Base-by-base conservation (phyloP, 225 moss, liverwort and hornwort genomes). In the Ulota crispa region DNA sequence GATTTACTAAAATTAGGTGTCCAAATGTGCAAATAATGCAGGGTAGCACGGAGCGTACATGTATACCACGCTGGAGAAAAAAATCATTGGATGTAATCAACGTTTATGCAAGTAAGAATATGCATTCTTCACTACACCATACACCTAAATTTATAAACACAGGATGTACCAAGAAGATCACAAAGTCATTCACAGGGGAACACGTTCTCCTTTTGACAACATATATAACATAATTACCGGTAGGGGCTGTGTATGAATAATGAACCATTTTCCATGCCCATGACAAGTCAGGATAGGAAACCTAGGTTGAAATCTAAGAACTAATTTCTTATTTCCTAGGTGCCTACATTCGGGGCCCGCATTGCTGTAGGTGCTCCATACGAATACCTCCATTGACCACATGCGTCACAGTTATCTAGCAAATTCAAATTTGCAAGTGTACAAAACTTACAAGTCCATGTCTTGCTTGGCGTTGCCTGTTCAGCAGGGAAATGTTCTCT, bases 321-420 rank as follows among this genome's bases (percentile, higher is more conserved):
- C 23, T n/a, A 9, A 3, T 52, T 34, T 61, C 56, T 62, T 54
- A 9, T 53, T 54, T 77, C 18, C 69, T 81, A 96, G 13, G 94
- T 95, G 54, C 96, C 96, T 52, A 96, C 92, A 85, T 92, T 89
- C 6, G 96, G 92, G 3, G 88, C 93, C 27, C 91, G 85, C 1
- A 78, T 79, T 54, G 91, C 85, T 11, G 86, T 72, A 43, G 96
- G 99, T 52, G 94, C 92, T 80, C 99, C 99, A 77, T 93, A 86
- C 9, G 99, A 99, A 70, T 88, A 96, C 84, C 93, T 91, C 99
- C 99, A 99, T 78, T 96, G 92, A 50, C 86, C 86, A 88, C 99
- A 99, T 28, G 94, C 96, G 75, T 90, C 96, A 80, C 99, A 99
- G 41, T 92, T 94, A 60, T 86, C 85, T n/a, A 93, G 60, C 65